phyloP scores from a whole-genome alignment of 441 rosid genomes.

The Croton setiger region DNA sequence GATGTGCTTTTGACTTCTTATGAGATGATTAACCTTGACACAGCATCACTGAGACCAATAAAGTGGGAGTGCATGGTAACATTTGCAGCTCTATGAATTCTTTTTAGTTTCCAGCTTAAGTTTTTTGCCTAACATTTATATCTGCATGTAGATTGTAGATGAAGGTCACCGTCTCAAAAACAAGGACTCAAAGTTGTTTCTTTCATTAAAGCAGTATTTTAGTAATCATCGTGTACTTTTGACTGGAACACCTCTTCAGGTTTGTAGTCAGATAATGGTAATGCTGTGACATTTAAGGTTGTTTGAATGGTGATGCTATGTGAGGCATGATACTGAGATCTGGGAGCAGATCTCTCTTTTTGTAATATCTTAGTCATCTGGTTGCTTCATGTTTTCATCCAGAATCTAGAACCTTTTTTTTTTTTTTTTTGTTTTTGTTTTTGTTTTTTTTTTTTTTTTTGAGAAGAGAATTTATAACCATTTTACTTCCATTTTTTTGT shows the following conservation, averaged over 20 bases:
- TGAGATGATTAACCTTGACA: slow-evolving; percentile 95
- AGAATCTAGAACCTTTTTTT: no score
- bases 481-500: background rate
- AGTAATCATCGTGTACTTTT: slow-evolving; percentile 91
- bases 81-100: slow-evolving; percentile 18
- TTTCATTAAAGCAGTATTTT: slow-evolving; percentile 77
- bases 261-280: slow-evolving; percentile 34
- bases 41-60: slow-evolving; percentile 79
- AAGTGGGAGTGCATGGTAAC: slow-evolving; percentile 98
- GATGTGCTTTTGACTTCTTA: slow-evolving; percentile 97
- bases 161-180: slow-evolving; percentile 99
- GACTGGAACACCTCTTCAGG: slow-evolving; percentile 99
- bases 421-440: no score
- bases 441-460: no score
- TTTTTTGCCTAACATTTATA: slow-evolving; percentile 26
- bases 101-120: slow-evolving; percentile 17
- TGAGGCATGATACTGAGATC: background rate
- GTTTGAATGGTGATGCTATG: background rate
- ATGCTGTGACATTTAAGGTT: slow-evolving; percentile 9
- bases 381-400: background rate
- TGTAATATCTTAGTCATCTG: background rate
- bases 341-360: background rate
- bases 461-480: background rate
- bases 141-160: slow-evolving; percentile 81
- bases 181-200: slow-evolving; percentile 93